These are phyloP conservation scores for Syzygium aromaticum DNA, from an alignment of 345 rosid genomes.

Conservation along the genomic window DNA sequence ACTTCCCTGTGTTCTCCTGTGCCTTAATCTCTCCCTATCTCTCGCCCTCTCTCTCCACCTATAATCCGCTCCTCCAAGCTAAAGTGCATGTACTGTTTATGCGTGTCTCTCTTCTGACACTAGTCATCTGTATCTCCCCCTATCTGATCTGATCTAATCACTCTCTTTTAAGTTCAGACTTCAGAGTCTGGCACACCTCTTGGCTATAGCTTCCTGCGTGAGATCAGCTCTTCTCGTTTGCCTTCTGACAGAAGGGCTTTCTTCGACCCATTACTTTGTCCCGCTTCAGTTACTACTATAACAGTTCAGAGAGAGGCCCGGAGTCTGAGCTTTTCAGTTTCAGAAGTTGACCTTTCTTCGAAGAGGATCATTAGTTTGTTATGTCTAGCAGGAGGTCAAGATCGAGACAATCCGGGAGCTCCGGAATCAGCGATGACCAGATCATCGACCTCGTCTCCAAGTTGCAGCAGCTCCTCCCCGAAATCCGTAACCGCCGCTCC, in stretches of 20 bases:
- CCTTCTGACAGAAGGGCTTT: background rate
- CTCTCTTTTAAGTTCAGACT: background rate
- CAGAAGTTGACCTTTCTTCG: background rate
- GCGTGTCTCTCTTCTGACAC: background rate
- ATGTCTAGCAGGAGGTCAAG: constrained; percentile 87
- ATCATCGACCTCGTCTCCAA: constrained; percentile 80
- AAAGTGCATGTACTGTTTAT: background rate
- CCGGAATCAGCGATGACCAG: constrained; percentile 87
- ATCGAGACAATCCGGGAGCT: constrained; percentile 55
- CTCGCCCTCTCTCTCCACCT: background rate
- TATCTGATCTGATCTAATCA: background rate
- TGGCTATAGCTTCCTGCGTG: background rate
- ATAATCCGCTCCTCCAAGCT: background rate
- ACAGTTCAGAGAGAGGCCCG: background rate
- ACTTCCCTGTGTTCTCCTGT: constrained; percentile 9
- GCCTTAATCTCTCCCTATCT: background rate
- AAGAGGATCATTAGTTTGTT: background rate
- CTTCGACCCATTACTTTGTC: background rate
- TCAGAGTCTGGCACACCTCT: background rate
- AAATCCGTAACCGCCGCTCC: constrained; percentile 54
- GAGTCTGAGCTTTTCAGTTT: background rate
- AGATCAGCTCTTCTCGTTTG: background rate
- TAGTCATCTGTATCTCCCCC: background rate
- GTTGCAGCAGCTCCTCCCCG: constrained; percentile 84
- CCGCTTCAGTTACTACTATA: background rate